phyloP scores from a whole-genome alignment of 805 yeast species.

The Nakazawaea ernobii region DNA sequence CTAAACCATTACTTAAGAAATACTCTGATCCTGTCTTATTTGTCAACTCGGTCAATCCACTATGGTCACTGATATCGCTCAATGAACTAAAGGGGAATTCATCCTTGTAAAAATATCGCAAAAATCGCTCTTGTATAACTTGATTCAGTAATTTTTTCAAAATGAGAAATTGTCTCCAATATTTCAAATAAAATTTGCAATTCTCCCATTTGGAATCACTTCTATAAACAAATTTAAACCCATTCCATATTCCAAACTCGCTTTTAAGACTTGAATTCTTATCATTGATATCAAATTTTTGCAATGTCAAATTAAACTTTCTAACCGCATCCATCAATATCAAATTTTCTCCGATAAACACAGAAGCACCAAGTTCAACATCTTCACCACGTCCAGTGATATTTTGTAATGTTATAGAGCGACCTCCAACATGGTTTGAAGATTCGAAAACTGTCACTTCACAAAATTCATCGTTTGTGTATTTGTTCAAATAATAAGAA shows the following conservation, averaged over 20 bases:
- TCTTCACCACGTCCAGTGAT: slow-evolving; percentile 18
- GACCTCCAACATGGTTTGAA: slow-evolving; percentile 37
- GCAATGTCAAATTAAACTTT: slow-evolving; percentile 25
- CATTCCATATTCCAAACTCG: slow-evolving; percentile 33
- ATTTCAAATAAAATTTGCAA: slow-evolving; percentile 22
- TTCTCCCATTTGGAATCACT: background rate
- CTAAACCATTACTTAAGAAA: slow-evolving; percentile 12
- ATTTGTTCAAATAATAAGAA: slow-evolving; percentile 39
- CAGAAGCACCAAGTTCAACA: slow-evolving; percentile 41
- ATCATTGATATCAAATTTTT: slow-evolving; percentile 13
- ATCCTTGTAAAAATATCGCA: slow-evolving; percentile 21
- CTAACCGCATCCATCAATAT: slow-evolving; percentile 32
- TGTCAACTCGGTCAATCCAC: slow-evolving; percentile 23
- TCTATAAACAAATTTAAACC: slow-evolving; percentile 19
- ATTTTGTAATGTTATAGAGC: slow-evolving; percentile 32
- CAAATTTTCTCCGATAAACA: slow-evolving; percentile 34
- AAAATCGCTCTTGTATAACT: slow-evolving; percentile 22
- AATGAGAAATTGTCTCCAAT: slow-evolving; percentile 25
- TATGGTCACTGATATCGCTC: slow-evolving; percentile 13
- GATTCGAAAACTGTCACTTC: slow-evolving; percentile 38
- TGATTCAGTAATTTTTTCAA: slow-evolving; percentile 15
- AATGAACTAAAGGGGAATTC: slow-evolving; percentile 33
- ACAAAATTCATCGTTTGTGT: slow-evolving; percentile 21
- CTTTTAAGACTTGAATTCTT: slow-evolving; percentile 6
- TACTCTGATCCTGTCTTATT: slow-evolving; percentile 19